phyloP scores from a whole-genome alignment of 371 early-diverging fungal species.

The Haplosporangium sp. region DNA sequence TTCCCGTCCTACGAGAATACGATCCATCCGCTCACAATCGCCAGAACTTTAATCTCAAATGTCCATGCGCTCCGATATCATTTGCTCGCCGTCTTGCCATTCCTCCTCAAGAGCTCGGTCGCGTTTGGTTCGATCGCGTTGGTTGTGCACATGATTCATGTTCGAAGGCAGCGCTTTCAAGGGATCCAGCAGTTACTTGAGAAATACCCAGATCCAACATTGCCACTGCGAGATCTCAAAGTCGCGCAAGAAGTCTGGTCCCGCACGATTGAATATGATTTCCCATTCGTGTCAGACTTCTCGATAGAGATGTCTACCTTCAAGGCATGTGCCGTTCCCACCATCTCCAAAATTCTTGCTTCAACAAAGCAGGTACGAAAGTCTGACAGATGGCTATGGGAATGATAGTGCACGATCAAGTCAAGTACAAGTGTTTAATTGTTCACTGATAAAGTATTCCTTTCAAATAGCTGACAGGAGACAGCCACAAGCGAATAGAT shows the following conservation, averaged over 20 bases:
- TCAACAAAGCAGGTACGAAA: conserved; percentile 52
- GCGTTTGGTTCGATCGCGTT: background rate
- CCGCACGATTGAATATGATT: conserved; percentile 55
- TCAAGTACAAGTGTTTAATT: background rate
- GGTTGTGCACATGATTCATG: conserved; percentile 50
- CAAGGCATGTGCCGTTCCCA: conserved; percentile 63
- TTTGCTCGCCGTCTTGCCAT: background rate
- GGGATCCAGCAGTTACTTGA: conserved; percentile 44
- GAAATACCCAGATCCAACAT: conserved; percentile 62
- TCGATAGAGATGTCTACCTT: conserved; percentile 61
- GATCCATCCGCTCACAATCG: too few relatives aligned
- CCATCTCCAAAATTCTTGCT: conserved; percentile 60
- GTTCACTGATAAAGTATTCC: background rate
- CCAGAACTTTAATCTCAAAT: too few relatives aligned
- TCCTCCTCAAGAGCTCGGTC: background rate
- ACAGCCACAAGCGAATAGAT: conserved; percentile 58
- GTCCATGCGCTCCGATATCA: too few relatives aligned
- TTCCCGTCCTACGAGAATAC: too few relatives aligned
- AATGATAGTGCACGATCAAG: too few relatives aligned
- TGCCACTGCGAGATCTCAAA: conserved; percentile 54
- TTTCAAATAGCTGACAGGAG: conserved; percentile 46
- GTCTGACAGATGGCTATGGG: too few relatives aligned
- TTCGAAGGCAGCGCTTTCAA: conserved; percentile 56
- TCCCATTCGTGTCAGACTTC: conserved; percentile 52
- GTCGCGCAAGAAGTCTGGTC: conserved; percentile 59